Percentiles rank a stretch among this genome's conserved stretches.
Evolutionary conservation across 2,329 filamentous ascomycete genomes (phyloP).

Genomic region (Dothideomycetes sp.): DNA sequence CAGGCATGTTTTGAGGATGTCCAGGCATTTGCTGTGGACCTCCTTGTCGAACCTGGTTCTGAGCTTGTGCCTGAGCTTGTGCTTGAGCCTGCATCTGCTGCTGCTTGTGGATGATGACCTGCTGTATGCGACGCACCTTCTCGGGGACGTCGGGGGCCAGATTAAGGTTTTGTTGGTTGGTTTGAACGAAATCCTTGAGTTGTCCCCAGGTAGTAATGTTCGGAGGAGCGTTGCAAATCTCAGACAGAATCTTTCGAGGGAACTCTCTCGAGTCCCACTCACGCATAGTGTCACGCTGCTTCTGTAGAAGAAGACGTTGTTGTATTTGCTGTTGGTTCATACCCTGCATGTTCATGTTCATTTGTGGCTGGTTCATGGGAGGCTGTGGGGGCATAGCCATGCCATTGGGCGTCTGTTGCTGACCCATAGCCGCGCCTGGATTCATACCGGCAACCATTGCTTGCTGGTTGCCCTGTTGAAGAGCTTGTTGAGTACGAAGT

Average conservation of each 20-base stretch:
- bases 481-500: slow-evolving; percentile 17
- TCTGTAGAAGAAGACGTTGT: slow-evolving; percentile 16
- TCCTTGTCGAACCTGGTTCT: too few relatives aligned
- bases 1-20: not conserved
- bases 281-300: slow-evolving; percentile 13
- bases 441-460: slow-evolving; percentile 2
- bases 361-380: slow-evolving; percentile 14
- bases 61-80: not conserved
- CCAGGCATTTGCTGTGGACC: too few relatives aligned
- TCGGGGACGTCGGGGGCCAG: slow-evolving; percentile 33
- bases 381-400: slow-evolving; percentile 9
- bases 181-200: slow-evolving; percentile 44
- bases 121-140: slow-evolving; percentile 25
- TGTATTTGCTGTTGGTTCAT: slow-evolving; percentile 8
- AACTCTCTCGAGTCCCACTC: slow-evolving; percentile 20
- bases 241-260: slow-evolving; percentile 16
- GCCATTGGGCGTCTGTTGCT: slow-evolving; percentile 16
- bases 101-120: slow-evolving; percentile 10
- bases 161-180: slow-evolving; percentile 38
- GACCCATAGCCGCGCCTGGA: slow-evolving; percentile 2
- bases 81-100: not conserved
- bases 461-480: slow-evolving; percentile 27
- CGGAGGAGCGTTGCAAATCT: slow-evolving; percentile 32
- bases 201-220: slow-evolving; percentile 48
- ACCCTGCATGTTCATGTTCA: slow-evolving; percentile 8